These are phyloP conservation scores for Pichia deserticola DNA, from an alignment of 805 yeast species.

Conservation along the genomic window DNA sequence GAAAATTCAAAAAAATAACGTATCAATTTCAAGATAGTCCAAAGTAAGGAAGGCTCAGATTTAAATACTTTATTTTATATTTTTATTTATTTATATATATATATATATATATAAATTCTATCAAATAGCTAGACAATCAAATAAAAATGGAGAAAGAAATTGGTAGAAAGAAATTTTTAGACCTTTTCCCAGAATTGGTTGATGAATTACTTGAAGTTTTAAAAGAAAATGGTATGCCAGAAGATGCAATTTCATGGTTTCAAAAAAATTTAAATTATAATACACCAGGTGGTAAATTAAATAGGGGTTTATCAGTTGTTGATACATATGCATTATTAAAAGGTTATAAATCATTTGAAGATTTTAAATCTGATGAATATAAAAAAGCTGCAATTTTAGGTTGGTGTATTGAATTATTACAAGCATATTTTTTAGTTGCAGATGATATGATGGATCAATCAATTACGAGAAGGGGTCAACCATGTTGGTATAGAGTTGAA, in stretches of 20 bases:
- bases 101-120: too few relatives aligned
- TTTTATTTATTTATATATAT: too few relatives aligned
- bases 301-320: constrained; percentile 92
- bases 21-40: too few relatives aligned
- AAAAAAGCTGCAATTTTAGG: constrained; percentile 83
- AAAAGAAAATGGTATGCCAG: constrained; percentile 68
- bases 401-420: constrained; percentile 91
- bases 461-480: constrained; percentile 95
- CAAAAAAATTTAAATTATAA: constrained; percentile 67
- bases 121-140: too few relatives aligned
- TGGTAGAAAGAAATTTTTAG: constrained; percentile 50
- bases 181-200: constrained; percentile 70
- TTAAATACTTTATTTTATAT: too few relatives aligned
- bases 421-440: constrained; percentile 94
- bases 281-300: constrained; percentile 93
- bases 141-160: constrained; percentile 29
- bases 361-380: constrained; percentile 60
- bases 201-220: constrained; percentile 62
- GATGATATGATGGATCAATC: constrained; percentile 98
- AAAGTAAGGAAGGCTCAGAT: too few relatives aligned
- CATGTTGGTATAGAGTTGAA: constrained; percentile 87
- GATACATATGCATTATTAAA: constrained; percentile 84
- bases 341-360: constrained; percentile 48
- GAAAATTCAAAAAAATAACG: too few relatives aligned
- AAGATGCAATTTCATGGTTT: constrained; percentile 84